Evolutionary conservation across 2,329 filamentous ascomycete genomes (phyloP).

Genomic region (Mycosphaerella sp.): DNA sequence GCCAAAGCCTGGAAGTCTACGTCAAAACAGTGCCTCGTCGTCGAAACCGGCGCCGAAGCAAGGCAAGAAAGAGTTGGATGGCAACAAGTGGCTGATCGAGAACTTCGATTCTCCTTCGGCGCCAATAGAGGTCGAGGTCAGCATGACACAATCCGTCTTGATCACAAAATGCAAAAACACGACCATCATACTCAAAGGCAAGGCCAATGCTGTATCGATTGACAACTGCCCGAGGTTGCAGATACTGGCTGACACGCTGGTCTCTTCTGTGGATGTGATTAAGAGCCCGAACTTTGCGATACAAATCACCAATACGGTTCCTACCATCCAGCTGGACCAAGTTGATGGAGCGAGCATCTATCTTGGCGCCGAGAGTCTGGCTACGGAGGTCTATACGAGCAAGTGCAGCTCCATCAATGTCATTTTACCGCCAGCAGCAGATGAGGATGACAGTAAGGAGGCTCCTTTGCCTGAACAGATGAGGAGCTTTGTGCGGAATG

Average conservation of each 20-base stretch:
- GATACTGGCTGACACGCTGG: slow-evolving; percentile 79
- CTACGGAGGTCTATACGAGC: slow-evolving; percentile 79
- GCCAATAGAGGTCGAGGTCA: slow-evolving; percentile 74
- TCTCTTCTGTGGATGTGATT: slow-evolving; percentile 89
- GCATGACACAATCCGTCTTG: slow-evolving; percentile 80
- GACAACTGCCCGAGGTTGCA: slow-evolving; percentile 84
- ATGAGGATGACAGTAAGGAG: slow-evolving; percentile 75
- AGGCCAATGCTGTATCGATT: slow-evolving; percentile 93
- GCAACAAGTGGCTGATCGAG: slow-evolving; percentile 92
- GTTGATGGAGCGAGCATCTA: slow-evolving; percentile 87
- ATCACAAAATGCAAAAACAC: slow-evolving; percentile 89
- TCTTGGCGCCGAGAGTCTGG: slow-evolving; percentile 69
- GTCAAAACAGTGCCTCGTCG: slow-evolving; percentile 37
- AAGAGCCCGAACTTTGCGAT: slow-evolving; percentile 91
- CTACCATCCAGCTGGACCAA: slow-evolving; percentile 86
- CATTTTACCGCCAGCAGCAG: slow-evolving; percentile 64
- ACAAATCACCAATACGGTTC: slow-evolving; percentile 71
- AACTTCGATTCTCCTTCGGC: slow-evolving; percentile 74
- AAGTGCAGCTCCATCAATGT: slow-evolving; percentile 85
- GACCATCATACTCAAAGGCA: slow-evolving; percentile 82
- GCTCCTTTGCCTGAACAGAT: slow-evolving; percentile 85
- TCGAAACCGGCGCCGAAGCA: slow-evolving; percentile 19
- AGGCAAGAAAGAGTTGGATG: slow-evolving; percentile 46
- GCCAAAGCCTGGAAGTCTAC: slow-evolving; percentile 46
- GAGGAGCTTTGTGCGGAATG: slow-evolving; percentile 69